Evolutionary conservation across 352 stramenopile species (phyloP).

Genomic region (Phytophthora sansomeana): DNA sequence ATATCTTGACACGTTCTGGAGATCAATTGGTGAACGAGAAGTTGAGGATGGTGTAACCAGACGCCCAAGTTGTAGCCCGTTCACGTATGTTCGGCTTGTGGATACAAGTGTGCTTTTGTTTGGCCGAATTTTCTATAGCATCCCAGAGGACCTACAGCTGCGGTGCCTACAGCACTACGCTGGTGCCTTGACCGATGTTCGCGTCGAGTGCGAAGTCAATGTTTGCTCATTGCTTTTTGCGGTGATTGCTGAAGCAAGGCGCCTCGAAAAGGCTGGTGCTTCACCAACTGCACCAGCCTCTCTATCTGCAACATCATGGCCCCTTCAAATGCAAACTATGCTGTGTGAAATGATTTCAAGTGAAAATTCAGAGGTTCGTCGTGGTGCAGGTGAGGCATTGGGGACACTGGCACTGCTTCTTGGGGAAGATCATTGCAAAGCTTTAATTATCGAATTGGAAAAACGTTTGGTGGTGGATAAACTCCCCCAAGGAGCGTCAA

Average conservation of each 20-base stretch:
- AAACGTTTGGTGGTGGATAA: slow-evolving; percentile 74
- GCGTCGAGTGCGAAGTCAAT: slow-evolving; percentile 76
- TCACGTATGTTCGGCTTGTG: slow-evolving; percentile 84
- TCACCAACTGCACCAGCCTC: slow-evolving; percentile 23
- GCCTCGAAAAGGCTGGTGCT: slow-evolving; percentile 30
- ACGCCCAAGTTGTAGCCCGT: slow-evolving; percentile 64
- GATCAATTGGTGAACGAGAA: slow-evolving; percentile 46
- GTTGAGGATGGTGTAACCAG: slow-evolving; percentile 38
- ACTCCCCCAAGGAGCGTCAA: slow-evolving; percentile 44
- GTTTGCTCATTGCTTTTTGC: slow-evolving; percentile 82
- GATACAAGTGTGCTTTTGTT: slow-evolving; percentile 84
- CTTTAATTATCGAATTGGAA: slow-evolving; percentile 74
- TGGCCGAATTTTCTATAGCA: slow-evolving; percentile 76
- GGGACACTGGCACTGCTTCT: slow-evolving; percentile 67
- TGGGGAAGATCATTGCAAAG: slow-evolving; percentile 54
- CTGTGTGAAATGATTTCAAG: slow-evolving; percentile 81
- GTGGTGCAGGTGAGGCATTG: slow-evolving; percentile 76
- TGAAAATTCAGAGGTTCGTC: slow-evolving; percentile 68
- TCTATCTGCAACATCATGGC: slow-evolving; percentile 55
- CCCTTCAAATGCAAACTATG: slow-evolving; percentile 82
- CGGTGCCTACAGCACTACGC: slow-evolving; percentile 85
- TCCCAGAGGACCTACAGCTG: slow-evolving; percentile 87
- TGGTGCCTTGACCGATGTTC: slow-evolving; percentile 64
- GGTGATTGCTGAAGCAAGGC: slow-evolving; percentile 62
- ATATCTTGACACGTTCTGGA: slow-evolving; percentile 84